These are phyloP conservation scores for Dipodascus albidus DNA, from an alignment of 805 yeast genomes.

Conservation along the genomic window DNA sequence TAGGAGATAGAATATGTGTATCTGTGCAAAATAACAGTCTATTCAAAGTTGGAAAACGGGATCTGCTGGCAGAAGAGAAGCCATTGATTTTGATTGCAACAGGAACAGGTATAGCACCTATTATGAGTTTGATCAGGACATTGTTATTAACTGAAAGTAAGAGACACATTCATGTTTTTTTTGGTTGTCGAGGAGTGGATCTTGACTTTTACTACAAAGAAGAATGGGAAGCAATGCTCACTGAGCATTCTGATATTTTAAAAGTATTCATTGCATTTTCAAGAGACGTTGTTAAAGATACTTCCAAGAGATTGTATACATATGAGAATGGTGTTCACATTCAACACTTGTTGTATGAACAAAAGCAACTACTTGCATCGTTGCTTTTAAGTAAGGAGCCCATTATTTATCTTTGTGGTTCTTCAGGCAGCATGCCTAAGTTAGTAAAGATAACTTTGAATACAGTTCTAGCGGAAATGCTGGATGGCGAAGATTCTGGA, in stretches of 20 bases:
- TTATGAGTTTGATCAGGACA: conserved; percentile 53
- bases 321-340: conserved; percentile 43
- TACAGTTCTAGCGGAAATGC: conserved; percentile 42
- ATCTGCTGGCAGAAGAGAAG: conserved; percentile 30
- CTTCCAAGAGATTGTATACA: not conserved
- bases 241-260: conserved; percentile 26
- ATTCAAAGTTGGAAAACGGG: conserved; percentile 28
- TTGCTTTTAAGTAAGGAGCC: conserved; percentile 43
- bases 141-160: not conserved
- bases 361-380: conserved; percentile 38
- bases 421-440: conserved; percentile 88
- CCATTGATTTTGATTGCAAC: conserved; percentile 75
- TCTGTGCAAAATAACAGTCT: conserved; percentile 17
- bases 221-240: conserved; percentile 32
- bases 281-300: conserved; percentile 23
- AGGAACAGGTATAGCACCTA: conserved; percentile 96
- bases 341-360: conserved; percentile 54
- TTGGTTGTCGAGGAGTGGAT: conserved; percentile 57
- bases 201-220: conserved; percentile 61
- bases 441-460: conserved; percentile 74
- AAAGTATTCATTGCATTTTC: conserved; percentile 33
- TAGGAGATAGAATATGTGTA: conserved; percentile 41
- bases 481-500: conserved; percentile 28
- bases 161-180: conserved; percentile 40
- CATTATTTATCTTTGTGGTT: conserved; percentile 74